phyloP scores from a whole-genome alignment of 306 rosid species.

The Quercus aquifolioides region DNA sequence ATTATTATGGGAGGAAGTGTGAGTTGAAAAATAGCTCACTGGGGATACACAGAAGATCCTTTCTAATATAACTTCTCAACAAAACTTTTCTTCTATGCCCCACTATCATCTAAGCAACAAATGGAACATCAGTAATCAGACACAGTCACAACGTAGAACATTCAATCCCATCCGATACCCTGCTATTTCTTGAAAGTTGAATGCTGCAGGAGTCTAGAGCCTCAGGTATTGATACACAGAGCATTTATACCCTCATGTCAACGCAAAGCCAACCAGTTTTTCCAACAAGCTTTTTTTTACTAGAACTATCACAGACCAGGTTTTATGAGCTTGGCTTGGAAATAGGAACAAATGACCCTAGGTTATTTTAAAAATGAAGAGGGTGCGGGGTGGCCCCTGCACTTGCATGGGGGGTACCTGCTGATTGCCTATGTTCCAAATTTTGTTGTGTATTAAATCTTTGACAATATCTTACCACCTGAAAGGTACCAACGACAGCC shows the following conservation, averaged over 20 bases:
- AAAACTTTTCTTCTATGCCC: background rate
- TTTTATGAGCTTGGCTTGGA: background rate
- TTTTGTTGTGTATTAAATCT: background rate
- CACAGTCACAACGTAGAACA: too few relatives aligned
- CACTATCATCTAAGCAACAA: too few relatives aligned
- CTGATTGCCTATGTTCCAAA: background rate
- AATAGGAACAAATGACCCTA: background rate
- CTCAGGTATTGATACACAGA: too few relatives aligned
- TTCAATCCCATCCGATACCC: background rate
- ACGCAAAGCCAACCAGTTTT: background rate
- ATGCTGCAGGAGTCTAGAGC: background rate
- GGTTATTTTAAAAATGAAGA: background rate
- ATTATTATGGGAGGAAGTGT: too few relatives aligned
- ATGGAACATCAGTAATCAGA: too few relatives aligned
- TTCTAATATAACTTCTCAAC: background rate
- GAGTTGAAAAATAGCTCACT: too few relatives aligned
- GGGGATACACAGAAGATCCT: background rate
- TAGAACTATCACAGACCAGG: background rate
- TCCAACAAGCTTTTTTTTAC: background rate
- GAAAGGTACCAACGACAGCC: background rate
- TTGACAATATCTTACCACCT: background rate
- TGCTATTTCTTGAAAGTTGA: background rate
- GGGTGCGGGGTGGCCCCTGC: too few relatives aligned
- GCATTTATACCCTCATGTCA: background rate
- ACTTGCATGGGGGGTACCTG: background rate